Conservation (phyloP, 192 early-diverging fungal species). For the Mortierella alpina region DNA sequence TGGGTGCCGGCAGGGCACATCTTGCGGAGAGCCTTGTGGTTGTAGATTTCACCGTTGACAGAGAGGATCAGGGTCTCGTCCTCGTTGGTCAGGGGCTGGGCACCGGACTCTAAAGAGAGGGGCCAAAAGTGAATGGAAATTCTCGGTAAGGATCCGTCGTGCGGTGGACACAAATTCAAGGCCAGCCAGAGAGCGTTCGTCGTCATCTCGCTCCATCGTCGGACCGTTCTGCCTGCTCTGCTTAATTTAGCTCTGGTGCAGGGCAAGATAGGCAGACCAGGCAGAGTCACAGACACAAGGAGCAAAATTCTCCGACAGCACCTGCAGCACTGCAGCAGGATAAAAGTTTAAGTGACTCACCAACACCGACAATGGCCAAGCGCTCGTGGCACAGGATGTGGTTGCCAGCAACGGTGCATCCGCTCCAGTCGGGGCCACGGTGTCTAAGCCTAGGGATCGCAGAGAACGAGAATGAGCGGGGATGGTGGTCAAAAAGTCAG, state of each 20-base stretch:
- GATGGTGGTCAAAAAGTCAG: background rate
- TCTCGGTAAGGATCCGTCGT: too few relatives aligned
- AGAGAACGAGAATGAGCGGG: background rate
- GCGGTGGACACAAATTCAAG: too few relatives aligned
- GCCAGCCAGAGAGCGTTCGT: too few relatives aligned
- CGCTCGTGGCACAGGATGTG: slow-evolving; percentile 97
- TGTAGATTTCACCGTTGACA: slow-evolving; percentile 99
- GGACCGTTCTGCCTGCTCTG: too few relatives aligned
- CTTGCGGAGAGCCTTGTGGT: slow-evolving; percentile 88
- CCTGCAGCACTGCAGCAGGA: too few relatives aligned
- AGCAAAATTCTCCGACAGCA: too few relatives aligned
- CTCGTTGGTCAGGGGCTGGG: slow-evolving; percentile 94
- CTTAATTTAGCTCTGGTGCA: too few relatives aligned
- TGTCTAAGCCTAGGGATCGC: slow-evolving; percentile 79
- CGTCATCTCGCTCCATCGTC: too few relatives aligned
- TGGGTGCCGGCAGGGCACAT: slow-evolving; percentile 73
- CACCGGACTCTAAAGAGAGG: slow-evolving; percentile 79
- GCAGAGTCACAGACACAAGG: too few relatives aligned
- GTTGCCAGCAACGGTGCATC: slow-evolving; percentile 83
- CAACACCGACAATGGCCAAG: slow-evolving; percentile 97
- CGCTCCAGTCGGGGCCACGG: slow-evolving; percentile 99
- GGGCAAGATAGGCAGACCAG: too few relatives aligned
- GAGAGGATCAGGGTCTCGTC: slow-evolving; percentile 89
- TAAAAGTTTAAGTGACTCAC: slow-evolving; percentile 59
- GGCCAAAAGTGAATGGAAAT: too few relatives aligned